Evolutionary conservation across 2,329 filamentous ascomycete genomes (phyloP), one percentile per base, ranked within the genome.

Genomic region (Xylaria sp.): DNA sequence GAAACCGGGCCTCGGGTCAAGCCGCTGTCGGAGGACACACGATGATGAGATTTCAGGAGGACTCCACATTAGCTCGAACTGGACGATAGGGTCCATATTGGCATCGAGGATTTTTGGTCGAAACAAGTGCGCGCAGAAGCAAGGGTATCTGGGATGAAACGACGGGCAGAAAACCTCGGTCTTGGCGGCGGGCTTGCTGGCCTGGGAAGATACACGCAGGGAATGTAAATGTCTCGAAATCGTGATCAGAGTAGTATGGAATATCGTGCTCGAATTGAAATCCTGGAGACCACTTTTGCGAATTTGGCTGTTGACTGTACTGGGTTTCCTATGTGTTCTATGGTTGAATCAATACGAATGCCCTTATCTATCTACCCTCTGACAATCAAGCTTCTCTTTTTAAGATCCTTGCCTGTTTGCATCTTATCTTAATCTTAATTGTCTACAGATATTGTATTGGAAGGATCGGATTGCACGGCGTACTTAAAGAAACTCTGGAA

Each of bases 211-310:
- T 55, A 55, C 50, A 57, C 23, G 50, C 15, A 43, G 50, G n/a
- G 34, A 60, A 60, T 60, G 23, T 28, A 32, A 41, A 56, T 18
- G 46, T 50, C 25, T 50, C 46, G 15, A 50, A 50, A 50, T 18
- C 46, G 20, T 9, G 43, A 23, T 46, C 6, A 20, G 43, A 46
- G 20, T 46, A 46, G 23, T 46, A 46, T 18, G 10, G 3, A 46
- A 46, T 46, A 46, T 30, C 5, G 23, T 48, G 12, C 45, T 28
- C 23, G 12, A 48, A 28, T 48, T n/a, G n/a, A 50, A 9, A 23
- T 30, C 25, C 18, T 50, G 25, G 13, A n/a, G 46, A n/a, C 25
- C 8, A 50, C 46, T 50, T 12, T 30, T 30, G 46, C 46, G 25
- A 30, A 10, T 18, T 23, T 7, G 13, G 12, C 46, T 28, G 46